Base-by-base conservation (phyloP, 345 rosid genomes). In the Mangifera indica region DNA sequence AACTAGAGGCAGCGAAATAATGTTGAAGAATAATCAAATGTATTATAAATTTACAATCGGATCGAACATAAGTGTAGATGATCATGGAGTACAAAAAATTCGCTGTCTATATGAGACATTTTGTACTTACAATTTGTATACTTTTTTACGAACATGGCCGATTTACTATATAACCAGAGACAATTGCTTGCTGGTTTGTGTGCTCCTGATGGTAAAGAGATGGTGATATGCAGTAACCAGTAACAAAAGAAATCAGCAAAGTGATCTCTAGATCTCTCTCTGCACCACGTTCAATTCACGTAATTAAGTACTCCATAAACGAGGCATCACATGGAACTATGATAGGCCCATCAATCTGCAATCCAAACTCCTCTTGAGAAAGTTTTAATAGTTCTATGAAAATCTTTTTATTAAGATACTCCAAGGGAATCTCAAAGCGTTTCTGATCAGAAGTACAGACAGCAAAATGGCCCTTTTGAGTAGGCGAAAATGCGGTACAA, bases 291-390 rank as follows among this genome's bases (percentile, higher is more conserved):
- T 4, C 4, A 1, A 61, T 40, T 10, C 49, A 44, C 3, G 20
- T 15, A 34, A 69, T n/a, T 13, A 63, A 3, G 21, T 69, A 77
- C 21, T 73, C 77, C 71, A 68, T 61, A 25, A 64, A 56, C 15
- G 44, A 17, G 8, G 77, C 51, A 45, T 68, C 81, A 20, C 74
- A 68, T 29, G 74, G 81, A 67, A 77, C 15, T 1, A 60, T 63
- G 67, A 62, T 45, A 25, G 67, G 74, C 15, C 74, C 44, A 0
- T 69, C 42, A 0, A 67, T 42, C 3, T 56, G 20, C 24, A 63
- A 40, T 1, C 81, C 71, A 32, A 63, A 72, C 22, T 77, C 80
- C 40, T 71, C 63, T 21, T 77, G 64, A 0, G 64, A 60, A 68
- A 66, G 40, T 45, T 34, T 66, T 29, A 77, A 45, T n/a, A 60